Percentiles rank a stretch among this genome's conserved stretches.
Conservation (phyloP, 208 protist genomes). For the Leishmania major region DNA sequence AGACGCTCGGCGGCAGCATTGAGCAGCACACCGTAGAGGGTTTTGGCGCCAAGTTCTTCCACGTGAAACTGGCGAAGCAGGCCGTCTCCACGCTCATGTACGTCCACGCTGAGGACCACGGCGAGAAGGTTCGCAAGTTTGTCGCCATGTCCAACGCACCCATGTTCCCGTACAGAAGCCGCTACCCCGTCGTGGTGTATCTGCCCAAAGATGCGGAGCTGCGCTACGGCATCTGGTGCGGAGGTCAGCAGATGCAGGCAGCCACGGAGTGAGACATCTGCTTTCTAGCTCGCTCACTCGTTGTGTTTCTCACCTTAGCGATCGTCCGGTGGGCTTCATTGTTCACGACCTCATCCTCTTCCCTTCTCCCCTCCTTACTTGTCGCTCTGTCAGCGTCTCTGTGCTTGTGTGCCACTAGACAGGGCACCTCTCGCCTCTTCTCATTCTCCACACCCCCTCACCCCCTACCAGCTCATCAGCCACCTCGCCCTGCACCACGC, state of each 20-base stretch:
- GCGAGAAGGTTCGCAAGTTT: conserved; percentile 32
- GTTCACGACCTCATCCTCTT: background rate
- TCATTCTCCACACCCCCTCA: background rate
- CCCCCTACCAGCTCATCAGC: background rate
- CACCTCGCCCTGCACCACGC: too few relatives aligned
- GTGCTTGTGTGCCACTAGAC: background rate
- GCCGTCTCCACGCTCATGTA: conserved; percentile 23
- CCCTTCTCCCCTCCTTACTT: background rate
- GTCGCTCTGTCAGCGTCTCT: background rate
- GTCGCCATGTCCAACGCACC: conserved; percentile 42
- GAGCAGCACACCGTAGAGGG: conserved; percentile 33
- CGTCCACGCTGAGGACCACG: conserved; percentile 19
- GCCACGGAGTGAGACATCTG: conserved; percentile 16
- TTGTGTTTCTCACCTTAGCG: background rate
- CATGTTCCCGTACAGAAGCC: conserved; percentile 54
- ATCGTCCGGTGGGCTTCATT: background rate
- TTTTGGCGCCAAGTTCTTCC: conserved; percentile 44
- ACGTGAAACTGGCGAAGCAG: conserved; percentile 37
- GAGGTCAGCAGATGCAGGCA: conserved; percentile 31
- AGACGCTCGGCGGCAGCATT: conserved; percentile 34
- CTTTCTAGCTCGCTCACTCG: background rate
- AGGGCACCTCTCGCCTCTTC: background rate
- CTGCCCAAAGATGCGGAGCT: conserved; percentile 61
- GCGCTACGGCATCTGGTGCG: conserved; percentile 64
- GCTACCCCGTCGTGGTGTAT: conserved; percentile 67